Evolutionary conservation across 352 stramenopile genomes (phyloP).

Genomic region (Albugo candida): DNA sequence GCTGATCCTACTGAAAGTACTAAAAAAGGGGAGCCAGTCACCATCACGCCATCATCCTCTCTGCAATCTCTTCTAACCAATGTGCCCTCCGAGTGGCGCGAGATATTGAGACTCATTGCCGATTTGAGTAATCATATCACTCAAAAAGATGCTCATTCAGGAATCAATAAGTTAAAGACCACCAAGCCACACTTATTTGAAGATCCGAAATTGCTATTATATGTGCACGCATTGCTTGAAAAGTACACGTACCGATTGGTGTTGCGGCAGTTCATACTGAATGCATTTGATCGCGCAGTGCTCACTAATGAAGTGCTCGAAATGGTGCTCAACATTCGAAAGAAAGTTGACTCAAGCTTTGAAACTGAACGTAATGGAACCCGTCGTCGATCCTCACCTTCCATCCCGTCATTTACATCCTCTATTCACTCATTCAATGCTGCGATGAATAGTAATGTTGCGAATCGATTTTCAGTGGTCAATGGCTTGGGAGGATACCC

Average conservation of each 20-base stretch:
- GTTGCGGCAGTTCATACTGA: slow-evolving; percentile 71
- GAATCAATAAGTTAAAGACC: slow-evolving; percentile 60
- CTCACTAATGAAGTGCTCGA: slow-evolving; percentile 67
- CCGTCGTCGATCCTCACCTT: slow-evolving; percentile 60
- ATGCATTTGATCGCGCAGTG: slow-evolving; percentile 51
- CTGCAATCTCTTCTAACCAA: slow-evolving; percentile 48
- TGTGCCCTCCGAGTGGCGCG: slow-evolving; percentile 50
- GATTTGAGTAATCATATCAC: slow-evolving; percentile 81
- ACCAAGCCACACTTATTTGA: slow-evolving; percentile 63
- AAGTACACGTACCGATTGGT: slow-evolving; percentile 75
- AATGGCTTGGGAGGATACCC: slow-evolving; percentile 9
- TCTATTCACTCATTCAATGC: slow-evolving; percentile 67
- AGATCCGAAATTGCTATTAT: slow-evolving; percentile 61
- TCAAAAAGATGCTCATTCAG: slow-evolving; percentile 73
- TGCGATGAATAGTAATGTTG: slow-evolving; percentile 41
- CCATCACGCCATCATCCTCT: slow-evolving; percentile 31
- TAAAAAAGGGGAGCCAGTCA: slow-evolving; percentile 21
- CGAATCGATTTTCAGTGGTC: slow-evolving; percentile 18
- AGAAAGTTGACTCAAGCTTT: slow-evolving; percentile 19
- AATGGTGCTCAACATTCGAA: slow-evolving; percentile 26
- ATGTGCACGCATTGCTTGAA: slow-evolving; percentile 63
- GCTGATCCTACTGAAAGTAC: neutral
- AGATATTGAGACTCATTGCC: slow-evolving; percentile 54
- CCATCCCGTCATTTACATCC: slow-evolving; percentile 71
- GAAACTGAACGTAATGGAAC: slow-evolving; percentile 27